Percentiles rank a stretch among this genome's conserved stretches.
phyloP scores from a whole-genome alignment of 164 flowering plant genomes.

The Vitis rotundifolia region DNA sequence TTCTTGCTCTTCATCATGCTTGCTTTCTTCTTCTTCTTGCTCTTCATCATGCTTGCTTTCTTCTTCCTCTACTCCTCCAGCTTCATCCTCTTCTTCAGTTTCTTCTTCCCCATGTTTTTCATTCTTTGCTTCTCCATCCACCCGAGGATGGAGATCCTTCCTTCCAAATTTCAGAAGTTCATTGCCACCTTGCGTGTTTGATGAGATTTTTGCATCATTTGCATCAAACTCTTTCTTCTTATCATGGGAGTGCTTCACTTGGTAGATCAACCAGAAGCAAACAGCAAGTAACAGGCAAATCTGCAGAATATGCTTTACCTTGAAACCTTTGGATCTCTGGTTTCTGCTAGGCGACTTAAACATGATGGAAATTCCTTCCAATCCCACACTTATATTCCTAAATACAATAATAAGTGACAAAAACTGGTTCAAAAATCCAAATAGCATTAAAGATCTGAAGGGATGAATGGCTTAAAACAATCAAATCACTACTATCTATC shows the following conservation, averaged over 20 bases:
- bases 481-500: too few species aligned
- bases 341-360: constrained; percentile 46
- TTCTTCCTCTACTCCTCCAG: constrained; percentile 13
- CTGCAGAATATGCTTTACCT: constrained; percentile 59
- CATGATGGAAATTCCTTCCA: constrained; percentile 31
- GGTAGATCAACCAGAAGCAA: constrained; percentile 81
- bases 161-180: constrained; percentile 45
- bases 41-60: constrained; percentile 28
- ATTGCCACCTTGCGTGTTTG: constrained; percentile 7
- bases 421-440: not conserved
- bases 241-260: constrained; percentile 70
- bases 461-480: too few species aligned
- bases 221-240: constrained; percentile 50
- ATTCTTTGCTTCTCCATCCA: constrained; percentile 13
- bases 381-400: not conserved
- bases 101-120: constrained; percentile 37
- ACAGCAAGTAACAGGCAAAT: constrained; percentile 62
- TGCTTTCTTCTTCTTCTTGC: constrained; percentile 24
- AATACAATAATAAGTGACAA: not conserved
- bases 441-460: too few species aligned
- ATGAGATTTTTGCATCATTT: constrained; percentile 26
- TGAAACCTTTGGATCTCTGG: constrained; percentile 60
- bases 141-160: constrained; percentile 42
- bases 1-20: constrained; percentile 26
- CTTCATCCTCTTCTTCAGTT: constrained; percentile 22